These are phyloP conservation scores for Termitomyces sp. DNA, from an alignment of 768 basidiomycete species.

Conservation along the genomic window DNA sequence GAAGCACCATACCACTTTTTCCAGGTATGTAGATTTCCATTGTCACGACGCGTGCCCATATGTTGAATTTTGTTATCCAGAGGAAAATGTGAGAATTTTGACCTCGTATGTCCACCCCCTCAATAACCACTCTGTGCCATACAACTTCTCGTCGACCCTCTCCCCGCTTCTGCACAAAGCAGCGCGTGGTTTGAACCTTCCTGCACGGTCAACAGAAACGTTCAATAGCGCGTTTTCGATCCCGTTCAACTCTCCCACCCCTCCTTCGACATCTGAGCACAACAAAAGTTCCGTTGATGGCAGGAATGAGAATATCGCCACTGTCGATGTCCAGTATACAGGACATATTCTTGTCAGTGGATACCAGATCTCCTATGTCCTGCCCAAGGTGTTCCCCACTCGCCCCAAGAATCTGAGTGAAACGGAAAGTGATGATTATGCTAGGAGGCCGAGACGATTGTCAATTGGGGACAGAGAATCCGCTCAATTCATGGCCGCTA, in stretches of 20 bases:
- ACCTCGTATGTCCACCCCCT: constrained; percentile 75
- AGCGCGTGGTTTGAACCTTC: constrained; percentile 64
- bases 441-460: constrained; percentile 39
- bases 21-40: constrained; percentile 44
- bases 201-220: constrained; percentile 53
- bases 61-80: constrained; percentile 29
- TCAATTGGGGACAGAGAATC: constrained; percentile 59
- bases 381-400: constrained; percentile 61
- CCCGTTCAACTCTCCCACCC: constrained; percentile 25
- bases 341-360: constrained; percentile 75
- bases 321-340: constrained; percentile 64
- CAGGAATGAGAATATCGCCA: constrained; percentile 28
- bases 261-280: constrained; percentile 25
- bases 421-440: constrained; percentile 24
- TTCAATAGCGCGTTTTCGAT: constrained; percentile 57
- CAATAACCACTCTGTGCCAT: constrained; percentile 67
- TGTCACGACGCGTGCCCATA: neutral
- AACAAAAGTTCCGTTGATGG: constrained; percentile 26
- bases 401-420: constrained; percentile 22
- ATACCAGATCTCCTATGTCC: constrained; percentile 73
- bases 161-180: constrained; percentile 67
- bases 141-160: constrained; percentile 64
- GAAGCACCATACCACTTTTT: constrained; percentile 67
- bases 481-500: constrained; percentile 77
- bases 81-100: constrained; percentile 77